These are phyloP conservation scores for Ophioceras dolichostomum DNA, from an alignment of 2,329 filamentous ascomycete species.

Conservation along the genomic window DNA sequence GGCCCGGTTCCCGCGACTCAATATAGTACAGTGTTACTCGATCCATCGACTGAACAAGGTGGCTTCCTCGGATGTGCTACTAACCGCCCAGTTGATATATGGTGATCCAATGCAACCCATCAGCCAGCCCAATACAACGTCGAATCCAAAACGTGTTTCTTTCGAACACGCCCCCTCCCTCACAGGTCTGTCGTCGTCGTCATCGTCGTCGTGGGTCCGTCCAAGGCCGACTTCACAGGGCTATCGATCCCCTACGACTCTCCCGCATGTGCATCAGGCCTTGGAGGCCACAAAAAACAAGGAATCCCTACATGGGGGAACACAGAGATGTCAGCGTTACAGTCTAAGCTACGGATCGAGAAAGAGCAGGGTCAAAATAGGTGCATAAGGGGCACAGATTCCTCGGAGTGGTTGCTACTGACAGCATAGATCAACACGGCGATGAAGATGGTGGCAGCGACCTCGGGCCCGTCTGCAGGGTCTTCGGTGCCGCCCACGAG, in stretches of 20 bases:
- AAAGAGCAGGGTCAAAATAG: not conserved
- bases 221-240: slow-evolving; percentile 33
- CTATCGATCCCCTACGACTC: slow-evolving; percentile 73
- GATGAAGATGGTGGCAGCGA: slow-evolving; percentile 75
- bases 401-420: slow-evolving; percentile 35
- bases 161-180: not conserved
- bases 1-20: too few species aligned
- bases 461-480: slow-evolving; percentile 61
- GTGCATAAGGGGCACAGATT: not conserved
- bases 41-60: too few species aligned
- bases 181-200: too few species aligned
- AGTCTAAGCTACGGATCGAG: too few species aligned
- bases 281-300: slow-evolving; percentile 85
- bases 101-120: too few species aligned
- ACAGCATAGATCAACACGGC: slow-evolving; percentile 84
- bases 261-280: slow-evolving; percentile 77
- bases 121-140: too few species aligned
- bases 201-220: too few species aligned
- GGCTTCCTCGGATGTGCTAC: too few species aligned
- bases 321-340: not conserved
- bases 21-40: too few species aligned
- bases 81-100: too few species aligned
- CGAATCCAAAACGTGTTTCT: too few species aligned
- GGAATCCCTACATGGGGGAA: slow-evolving; percentile 52
- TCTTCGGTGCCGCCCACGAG: slow-evolving; percentile 66